Percentiles rank a stretch among this genome's conserved stretches.
These are phyloP conservation scores for Boeremia exigua DNA, from an alignment of 2,329 filamentous ascomycete genomes.

Conservation along the genomic window DNA sequence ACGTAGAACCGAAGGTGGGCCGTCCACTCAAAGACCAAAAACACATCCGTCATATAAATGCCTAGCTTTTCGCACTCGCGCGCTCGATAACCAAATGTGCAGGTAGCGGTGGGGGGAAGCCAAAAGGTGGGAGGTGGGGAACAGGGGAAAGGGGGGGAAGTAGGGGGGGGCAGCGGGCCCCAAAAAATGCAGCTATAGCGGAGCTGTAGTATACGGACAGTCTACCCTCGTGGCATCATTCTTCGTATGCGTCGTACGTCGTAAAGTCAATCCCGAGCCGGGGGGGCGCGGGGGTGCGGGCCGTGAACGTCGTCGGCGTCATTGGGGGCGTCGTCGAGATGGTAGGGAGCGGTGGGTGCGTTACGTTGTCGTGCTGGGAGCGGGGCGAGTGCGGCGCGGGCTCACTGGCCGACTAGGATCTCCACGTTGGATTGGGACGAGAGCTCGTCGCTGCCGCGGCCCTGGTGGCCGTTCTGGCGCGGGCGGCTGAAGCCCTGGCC, in stretches of 20 bases:
- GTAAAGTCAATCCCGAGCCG: conserved; percentile 43
- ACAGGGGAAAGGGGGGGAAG: conserved; percentile 4
- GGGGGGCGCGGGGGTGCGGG: conserved; percentile 17
- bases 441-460: conserved; percentile 68
- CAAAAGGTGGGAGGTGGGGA: neutral
- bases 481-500: conserved; percentile 62
- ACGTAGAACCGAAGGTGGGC: no score
- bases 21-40: no score
- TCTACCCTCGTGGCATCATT: conserved; percentile 51
- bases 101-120: no score
- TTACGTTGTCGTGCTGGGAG: conserved; percentile 13
- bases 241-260: conserved; percentile 47
- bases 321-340: conserved; percentile 35
- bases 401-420: conserved; percentile 67
- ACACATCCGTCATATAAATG: no score
- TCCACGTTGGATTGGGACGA: conserved; percentile 66
- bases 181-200: conserved; percentile 9
- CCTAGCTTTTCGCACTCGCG: no score
- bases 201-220: conserved; percentile 31
- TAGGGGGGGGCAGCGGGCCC: conserved; percentile 12
- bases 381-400: conserved; percentile 18
- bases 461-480: conserved; percentile 67
- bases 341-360: conserved; percentile 31
- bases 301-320: conserved; percentile 45
- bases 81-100: no score